phyloP scores from a whole-genome alignment of 129 eudicot species.

The Flaveria bidentis region DNA sequence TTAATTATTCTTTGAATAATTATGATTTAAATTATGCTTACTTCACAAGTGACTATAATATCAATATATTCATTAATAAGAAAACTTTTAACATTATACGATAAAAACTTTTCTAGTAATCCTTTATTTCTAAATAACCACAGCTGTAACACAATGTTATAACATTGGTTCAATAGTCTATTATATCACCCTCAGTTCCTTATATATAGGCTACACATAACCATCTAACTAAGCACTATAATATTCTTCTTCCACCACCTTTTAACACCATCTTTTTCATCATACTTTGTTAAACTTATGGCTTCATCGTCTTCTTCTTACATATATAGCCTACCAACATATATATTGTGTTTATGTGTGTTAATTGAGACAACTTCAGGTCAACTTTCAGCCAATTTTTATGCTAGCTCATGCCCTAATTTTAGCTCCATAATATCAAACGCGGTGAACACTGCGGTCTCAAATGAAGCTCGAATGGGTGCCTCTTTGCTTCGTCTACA shows the following conservation, averaged over 20 bases:
- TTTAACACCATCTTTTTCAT: not conserved
- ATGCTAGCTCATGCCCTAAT: constrained; percentile 43
- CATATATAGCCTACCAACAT: constrained; percentile 10
- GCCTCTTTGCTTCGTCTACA: constrained; percentile 53
- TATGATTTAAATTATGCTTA: not conserved
- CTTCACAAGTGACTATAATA: not conserved
- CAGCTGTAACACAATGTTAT: too few relatives aligned
- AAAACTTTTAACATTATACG: too few relatives aligned
- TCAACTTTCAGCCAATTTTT: constrained; percentile 46
- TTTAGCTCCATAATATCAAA: constrained; percentile 30
- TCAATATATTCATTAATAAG: not conserved
- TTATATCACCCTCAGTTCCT: not conserved
- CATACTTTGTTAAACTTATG: constrained; percentile 16
- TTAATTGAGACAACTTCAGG: constrained; percentile 30
- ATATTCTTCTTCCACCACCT: not conserved
- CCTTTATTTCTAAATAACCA: not conserved
- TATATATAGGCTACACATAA: constrained; percentile 17
- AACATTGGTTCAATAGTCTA: too few relatives aligned
- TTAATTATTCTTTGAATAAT: too few relatives aligned
- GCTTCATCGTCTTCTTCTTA: constrained; percentile 7
- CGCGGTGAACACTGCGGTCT: constrained; percentile 35
- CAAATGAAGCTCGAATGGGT: constrained; percentile 45
- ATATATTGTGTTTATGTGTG: constrained; percentile 14
- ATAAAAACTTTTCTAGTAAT: too few relatives aligned
- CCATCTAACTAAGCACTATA: not conserved